Conservation (phyloP, 2,329 filamentous ascomycete species). For the Acarospora socialis region DNA sequence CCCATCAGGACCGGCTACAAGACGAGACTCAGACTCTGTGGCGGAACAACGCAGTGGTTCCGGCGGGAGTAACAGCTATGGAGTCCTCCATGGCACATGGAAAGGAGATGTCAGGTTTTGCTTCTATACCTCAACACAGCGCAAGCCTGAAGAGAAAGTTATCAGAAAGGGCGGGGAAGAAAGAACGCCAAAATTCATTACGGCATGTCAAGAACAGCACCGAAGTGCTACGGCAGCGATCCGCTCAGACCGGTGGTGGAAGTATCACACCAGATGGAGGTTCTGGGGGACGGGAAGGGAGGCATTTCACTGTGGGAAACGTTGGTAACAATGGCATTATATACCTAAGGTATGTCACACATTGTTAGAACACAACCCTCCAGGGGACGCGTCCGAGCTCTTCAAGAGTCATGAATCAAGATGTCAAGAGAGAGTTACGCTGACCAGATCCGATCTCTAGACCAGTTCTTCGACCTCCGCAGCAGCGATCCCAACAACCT, state of each 20-base stretch:
- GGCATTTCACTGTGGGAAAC: conserved; percentile 66
- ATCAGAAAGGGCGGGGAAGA: conserved; percentile 15
- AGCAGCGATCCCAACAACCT: conserved; percentile 21
- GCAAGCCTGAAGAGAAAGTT: conserved; percentile 7
- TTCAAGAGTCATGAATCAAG: too few species aligned
- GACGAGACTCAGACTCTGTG: too few species aligned
- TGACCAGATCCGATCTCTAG: not conserved
- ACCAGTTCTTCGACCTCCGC: conserved; percentile 13
- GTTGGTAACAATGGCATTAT: conserved; percentile 73
- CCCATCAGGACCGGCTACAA: too few species aligned
- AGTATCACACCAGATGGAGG: conserved; percentile 47
- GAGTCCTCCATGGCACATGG: too few species aligned
- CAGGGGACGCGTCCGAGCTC: too few species aligned
- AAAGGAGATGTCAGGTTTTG: not conserved
- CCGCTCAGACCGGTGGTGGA: conserved; percentile 31
- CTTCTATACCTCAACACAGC: conserved; percentile 5
- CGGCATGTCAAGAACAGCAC: conserved; percentile 36
- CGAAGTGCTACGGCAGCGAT: conserved; percentile 32
- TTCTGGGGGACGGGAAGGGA: conserved; percentile 48
- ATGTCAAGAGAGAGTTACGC: not conserved
- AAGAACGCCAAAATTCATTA: conserved; percentile 23
- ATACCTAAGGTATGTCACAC: conserved; percentile 55
- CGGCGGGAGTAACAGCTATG: too few species aligned
- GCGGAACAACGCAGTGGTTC: too few species aligned
- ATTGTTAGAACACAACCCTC: not conserved